Base-by-base conservation (phyloP, 768 basidiomycete genomes). In the Pisolithus sp. region DNA sequence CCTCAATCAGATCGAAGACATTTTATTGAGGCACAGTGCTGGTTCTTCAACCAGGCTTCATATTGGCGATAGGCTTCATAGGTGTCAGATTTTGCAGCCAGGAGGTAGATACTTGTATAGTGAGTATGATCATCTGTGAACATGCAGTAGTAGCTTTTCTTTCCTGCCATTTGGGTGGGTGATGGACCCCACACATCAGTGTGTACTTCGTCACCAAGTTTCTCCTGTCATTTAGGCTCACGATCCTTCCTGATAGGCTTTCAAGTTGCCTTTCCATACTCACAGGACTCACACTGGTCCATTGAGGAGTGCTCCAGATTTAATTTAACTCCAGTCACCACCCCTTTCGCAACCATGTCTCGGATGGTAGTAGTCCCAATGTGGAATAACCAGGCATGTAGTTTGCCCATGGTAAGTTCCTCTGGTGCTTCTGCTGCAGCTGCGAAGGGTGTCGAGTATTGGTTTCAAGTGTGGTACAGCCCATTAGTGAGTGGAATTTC, bases 121-220 rank as follows among this genome's bases (percentile, higher is more conserved):
- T 9, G 5, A n/a, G 30, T 31, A 31, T 31, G 12, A 12, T 31
- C 30, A 31, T 31, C 30, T 31, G 30, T 31, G 12, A 31, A 31
- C 3, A 9, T 31, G 30, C 30, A 31, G 26, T 31, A 31, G 30
- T 31, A 31, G 12, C 9, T 3, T 31, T 31, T 31, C 30, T 31
- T 31, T 3, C 30, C 30, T 10, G 30, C n/a, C n/a, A n/a, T n/a
- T n/a, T n/a, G n/a, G n/a, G 57, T 48, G 1, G 58, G 54, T 1
- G 62, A 46, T 2, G 59, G 66, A 38, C 64, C 63, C 59, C 56
- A 69, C 0, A 70, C 20, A 44, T 70, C 62, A 17, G 62, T 57
- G 20, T 66, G 56, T 2, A 56, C 49, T n/a, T 50, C 23, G 0
- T 55, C 36, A n/a, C 53, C 17, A 1, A 52, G 34, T 10, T 34